Conservation (phyloP, 441 rosid species). For the Theobroma grandiflorum region DNA sequence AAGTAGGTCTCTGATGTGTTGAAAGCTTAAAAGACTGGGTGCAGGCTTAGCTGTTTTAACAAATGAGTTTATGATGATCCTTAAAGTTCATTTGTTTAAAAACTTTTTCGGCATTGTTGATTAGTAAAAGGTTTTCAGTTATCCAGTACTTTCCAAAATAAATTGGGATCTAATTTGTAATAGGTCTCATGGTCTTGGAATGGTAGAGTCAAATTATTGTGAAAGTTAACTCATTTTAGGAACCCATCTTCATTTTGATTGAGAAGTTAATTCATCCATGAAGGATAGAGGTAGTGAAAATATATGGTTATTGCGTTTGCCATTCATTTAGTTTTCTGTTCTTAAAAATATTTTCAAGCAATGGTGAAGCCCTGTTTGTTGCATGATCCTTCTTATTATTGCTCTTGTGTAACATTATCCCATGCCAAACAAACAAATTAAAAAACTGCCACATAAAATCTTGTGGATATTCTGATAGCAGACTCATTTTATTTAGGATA, state of each 20-base stretch:
- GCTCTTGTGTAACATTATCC: background rate
- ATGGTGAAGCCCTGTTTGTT: background rate
- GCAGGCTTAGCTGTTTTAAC: background rate
- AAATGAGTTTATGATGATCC: background rate
- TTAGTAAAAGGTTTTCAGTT: background rate
- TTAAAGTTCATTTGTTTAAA: background rate
- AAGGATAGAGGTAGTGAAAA: background rate
- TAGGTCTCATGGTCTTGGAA: background rate
- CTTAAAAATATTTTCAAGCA: background rate
- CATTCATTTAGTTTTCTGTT: background rate
- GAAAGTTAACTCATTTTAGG: background rate
- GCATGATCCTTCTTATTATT: background rate
- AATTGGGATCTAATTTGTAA: background rate
- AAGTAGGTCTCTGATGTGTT: background rate
- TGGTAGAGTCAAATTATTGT: background rate
- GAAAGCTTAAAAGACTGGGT: background rate
- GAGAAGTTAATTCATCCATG: background rate
- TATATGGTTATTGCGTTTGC: background rate
- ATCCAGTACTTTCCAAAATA: background rate
- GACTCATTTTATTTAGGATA: background rate
- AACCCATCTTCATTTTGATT: background rate
- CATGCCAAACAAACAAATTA: background rate
- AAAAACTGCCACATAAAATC: background rate
- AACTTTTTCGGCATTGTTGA: background rate
- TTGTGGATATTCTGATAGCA: background rate